Base-by-base conservation (phyloP, 1,284 basidiomycete species). In the Malassezia sympodialis region DNA sequence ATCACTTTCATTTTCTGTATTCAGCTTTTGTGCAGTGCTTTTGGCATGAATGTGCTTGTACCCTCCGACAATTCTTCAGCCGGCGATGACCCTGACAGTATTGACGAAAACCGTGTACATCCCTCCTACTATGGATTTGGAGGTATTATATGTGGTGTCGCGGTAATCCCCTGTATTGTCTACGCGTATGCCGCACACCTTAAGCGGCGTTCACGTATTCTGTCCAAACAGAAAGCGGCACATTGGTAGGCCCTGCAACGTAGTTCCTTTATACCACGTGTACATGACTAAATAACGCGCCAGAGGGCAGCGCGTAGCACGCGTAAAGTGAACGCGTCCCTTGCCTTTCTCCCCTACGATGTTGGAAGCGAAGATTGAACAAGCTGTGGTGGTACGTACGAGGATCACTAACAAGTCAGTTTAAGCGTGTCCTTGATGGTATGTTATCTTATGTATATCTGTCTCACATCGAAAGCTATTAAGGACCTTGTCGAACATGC, bases 401-500 rank as follows among this genome's bases (percentile, higher is more conserved):
- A 50, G 19, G 5, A 2, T 11, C 19, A 23, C 39, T 41, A n/a
- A 50, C 37, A 24, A 8, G 23, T 24, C 19, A 56, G 53, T 50
- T 57, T 34, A 57, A 57, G 43, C 49, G 55, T 24, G 55, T 57
- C 2, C 51, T 57, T 31, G 55, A 57, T 43, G 54, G 53, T 55
- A 55, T 32, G 53, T 31, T 15, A 12, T 8, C 14, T 7, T 2
- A 11, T n/a, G 4, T 39, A 6, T 23, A 35, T 19, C 5, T 19
- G 5, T 24, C 40, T 49, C n/a, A 55, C 37, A 31, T 24, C 26
- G 11, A 11, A 65, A 76, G 93, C 93, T 59, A 85, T 98, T 82
- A 94, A 93, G 77, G 93, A 98, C 73, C 85, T 96, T 51, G 90
- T 98, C 49, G 85, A 89, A 11, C 94, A 98, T 75, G 93, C 90